These are phyloP conservation scores for Macadamia tetraphylla DNA, from an alignment of 164 flowering plant genomes.

Conservation along the genomic window DNA sequence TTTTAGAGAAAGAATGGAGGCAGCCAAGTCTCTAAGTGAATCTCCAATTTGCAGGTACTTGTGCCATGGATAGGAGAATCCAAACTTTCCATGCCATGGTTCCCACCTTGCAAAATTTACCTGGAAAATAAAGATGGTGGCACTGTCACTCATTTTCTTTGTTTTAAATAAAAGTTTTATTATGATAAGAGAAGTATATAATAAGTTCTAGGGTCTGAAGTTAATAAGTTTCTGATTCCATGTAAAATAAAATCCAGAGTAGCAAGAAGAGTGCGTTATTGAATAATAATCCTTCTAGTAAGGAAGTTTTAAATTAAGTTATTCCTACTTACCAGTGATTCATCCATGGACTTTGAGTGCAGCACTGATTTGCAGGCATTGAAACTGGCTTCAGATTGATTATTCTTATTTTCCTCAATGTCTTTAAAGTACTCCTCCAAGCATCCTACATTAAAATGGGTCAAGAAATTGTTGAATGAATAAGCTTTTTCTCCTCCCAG, in stretches of 20 bases:
- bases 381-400: conserved; percentile 7
- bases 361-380: conserved; percentile 44
- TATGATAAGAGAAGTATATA: background rate
- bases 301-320: background rate
- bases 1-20: conserved; percentile 32
- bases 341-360: conserved; percentile 65
- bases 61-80: conserved; percentile 61
- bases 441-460: conserved; percentile 15
- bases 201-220: background rate
- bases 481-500: background rate
- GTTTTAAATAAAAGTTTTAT: background rate
- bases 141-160: background rate
- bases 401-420: conserved; percentile 23
- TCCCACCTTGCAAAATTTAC: conserved; percentile 89
- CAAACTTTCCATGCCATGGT: conserved; percentile 88
- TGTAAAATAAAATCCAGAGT: no score
- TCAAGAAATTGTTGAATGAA: background rate
- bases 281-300: background rate
- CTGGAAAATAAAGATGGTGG: conserved; percentile 25
- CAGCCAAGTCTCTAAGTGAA: conserved; percentile 56
- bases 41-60: conserved; percentile 59
- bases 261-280: background rate
- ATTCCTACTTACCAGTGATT: conserved; percentile 43
- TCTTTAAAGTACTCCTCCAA: conserved; percentile 22
- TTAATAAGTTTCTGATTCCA: background rate